These are phyloP conservation scores for Plasmopara muralis DNA, from an alignment of 352 stramenopile genomes.

Conservation along the genomic window DNA sequence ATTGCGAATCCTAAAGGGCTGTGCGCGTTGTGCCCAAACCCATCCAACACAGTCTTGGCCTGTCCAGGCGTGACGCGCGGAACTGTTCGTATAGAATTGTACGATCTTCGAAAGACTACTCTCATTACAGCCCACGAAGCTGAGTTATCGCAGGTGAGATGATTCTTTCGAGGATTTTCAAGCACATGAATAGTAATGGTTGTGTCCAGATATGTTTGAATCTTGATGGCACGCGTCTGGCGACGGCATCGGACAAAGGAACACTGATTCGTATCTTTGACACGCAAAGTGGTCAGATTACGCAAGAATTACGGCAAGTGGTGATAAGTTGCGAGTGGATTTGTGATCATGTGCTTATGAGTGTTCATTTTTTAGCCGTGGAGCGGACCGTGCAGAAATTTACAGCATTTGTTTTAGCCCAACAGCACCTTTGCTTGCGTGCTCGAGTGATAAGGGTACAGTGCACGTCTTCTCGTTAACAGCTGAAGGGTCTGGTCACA, in stretches of 20 bases:
- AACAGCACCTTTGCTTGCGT: conserved; percentile 90
- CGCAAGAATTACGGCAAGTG: conserved; percentile 72
- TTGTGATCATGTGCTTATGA: conserved; percentile 3
- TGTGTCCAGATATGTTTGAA: conserved; percentile 84
- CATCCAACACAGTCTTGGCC: conserved; percentile 92
- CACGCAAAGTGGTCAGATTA: conserved; percentile 89
- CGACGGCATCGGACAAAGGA: conserved; percentile 95
- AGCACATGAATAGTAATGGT: not conserved
- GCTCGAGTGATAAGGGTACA: conserved; percentile 96
- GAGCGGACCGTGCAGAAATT: conserved; percentile 94
- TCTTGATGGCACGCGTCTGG: conserved; percentile 91
- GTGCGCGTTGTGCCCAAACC: conserved; percentile 90
- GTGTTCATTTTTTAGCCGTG: conserved; percentile 53
- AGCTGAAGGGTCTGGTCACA: conserved; percentile 52
- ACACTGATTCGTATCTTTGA: conserved; percentile 98
- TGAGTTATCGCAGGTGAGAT: conserved; percentile 74
- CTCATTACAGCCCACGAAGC: conserved; percentile 96
- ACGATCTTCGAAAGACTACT: conserved; percentile 92
- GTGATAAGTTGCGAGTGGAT: not conserved
- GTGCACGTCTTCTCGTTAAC: conserved; percentile 93
- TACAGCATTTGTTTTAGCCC: conserved; percentile 96
- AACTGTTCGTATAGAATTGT: conserved; percentile 96
- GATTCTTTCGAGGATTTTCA: not conserved
- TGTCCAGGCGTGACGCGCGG: conserved; percentile 89
- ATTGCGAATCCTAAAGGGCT: conserved; percentile 96